Evolutionary conservation across 805 yeast species (phyloP).

Genomic region (Sugiyamaella qingdaonensis): DNA sequence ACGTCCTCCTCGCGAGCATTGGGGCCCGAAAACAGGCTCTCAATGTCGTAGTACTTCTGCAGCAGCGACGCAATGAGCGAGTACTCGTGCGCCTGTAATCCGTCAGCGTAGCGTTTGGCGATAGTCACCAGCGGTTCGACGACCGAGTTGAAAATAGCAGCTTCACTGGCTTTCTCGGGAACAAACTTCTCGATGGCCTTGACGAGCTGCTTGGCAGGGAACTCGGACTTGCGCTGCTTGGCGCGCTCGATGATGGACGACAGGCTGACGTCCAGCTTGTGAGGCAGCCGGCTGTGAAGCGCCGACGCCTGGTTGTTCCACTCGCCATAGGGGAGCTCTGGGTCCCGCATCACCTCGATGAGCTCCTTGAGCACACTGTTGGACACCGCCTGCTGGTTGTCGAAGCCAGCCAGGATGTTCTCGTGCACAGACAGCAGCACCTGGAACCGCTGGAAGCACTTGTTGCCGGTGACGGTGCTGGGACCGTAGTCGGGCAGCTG

Average conservation of each 20-base stretch:
- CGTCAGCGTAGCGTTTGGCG: conserved; percentile 65
- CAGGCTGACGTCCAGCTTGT: conserved; percentile 66
- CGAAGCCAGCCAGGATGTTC: conserved; percentile 85
- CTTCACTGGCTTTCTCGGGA: conserved; percentile 44
- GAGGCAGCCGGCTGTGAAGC: conserved; percentile 83
- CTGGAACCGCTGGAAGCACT: conserved; percentile 72
- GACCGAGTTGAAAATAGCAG: conserved; percentile 47
- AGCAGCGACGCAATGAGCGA: conserved; percentile 65
- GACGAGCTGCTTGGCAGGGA: conserved; percentile 85
- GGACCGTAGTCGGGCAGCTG: conserved; percentile 86
- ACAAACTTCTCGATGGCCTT: conserved; percentile 67
- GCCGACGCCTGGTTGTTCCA: conserved; percentile 87
- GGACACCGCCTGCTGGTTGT: conserved; percentile 86
- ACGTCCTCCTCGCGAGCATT: conserved; percentile 85
- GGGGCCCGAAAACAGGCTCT: conserved; percentile 70
- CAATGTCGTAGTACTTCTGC: conserved; percentile 71
- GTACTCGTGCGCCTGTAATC: conserved; percentile 81
- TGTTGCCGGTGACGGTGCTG: conserved; percentile 77
- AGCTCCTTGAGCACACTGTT: conserved; percentile 71
- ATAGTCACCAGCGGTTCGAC: conserved; percentile 72
- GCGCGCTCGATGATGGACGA: conserved; percentile 63
- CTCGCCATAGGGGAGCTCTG: conserved; percentile 85
- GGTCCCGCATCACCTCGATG: conserved; percentile 68
- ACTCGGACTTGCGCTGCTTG: conserved; percentile 64
- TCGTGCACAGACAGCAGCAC: conserved; percentile 55